Base-by-base conservation (phyloP, 805 yeast genomes). In the Millerozyma miso region DNA sequence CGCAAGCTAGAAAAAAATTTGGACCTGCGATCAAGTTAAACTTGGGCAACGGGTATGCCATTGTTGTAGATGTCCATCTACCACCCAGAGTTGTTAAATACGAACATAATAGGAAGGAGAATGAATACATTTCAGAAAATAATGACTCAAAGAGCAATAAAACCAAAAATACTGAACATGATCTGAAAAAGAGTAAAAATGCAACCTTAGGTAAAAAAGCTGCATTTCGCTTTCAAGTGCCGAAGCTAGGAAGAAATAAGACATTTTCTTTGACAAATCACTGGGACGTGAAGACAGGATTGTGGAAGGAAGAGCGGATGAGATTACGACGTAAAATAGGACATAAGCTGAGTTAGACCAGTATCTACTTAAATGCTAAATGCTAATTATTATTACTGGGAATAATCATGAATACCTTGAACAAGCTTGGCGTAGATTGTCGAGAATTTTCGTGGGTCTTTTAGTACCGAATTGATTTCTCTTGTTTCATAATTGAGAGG, bases 21-120 rank as follows among this genome's bases (percentile, higher is more conserved):
- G 79, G 78, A 0, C 71, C 71, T 1, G 45, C 60, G 7, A 56
- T 72, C 3, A 66, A 55, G 34, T 50, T 75, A 6, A 55, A 54
- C 12, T 60, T 75, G 34, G 50, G 60, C 38, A 65, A 71, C 39
- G 73, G 73, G 2, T 54, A 60, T 31, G 53, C 56, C n/a, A 39
- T 75, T 18, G 48, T 66, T 0, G 61, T 72, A 5, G 76, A 73
- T 32, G 34, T 45, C 79, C 79, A 3, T 33, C 54, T 3, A 40
- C 40, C 63, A 5, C 70, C 71, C 1, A 47, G 40, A 39, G 40
- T 58, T 31, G 40, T 56, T 20, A 15, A 34, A 19, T 38, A 29
- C 12, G 37, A 19, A 8, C n/a, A 10, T 5, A 34, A 34, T 15
- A 19, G 16, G 5, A 6, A 7, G 10, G 17, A 34, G 8, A 33